Base-by-base conservation (phyloP, 805 yeast genomes). In the Candida insectalens region DNA sequence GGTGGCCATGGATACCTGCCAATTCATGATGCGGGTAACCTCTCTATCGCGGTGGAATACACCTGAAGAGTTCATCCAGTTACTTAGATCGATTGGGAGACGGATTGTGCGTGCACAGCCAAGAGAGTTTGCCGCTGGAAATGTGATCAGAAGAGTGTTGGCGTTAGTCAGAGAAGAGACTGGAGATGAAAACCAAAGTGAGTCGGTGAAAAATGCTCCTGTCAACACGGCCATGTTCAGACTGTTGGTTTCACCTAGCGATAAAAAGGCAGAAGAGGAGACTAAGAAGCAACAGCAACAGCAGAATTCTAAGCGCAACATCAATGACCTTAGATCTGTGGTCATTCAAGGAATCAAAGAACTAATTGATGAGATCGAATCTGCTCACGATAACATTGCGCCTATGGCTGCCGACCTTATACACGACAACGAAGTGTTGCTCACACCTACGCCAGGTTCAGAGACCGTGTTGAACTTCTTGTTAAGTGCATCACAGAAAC, bases 391-490 rank as follows among this genome's bases (percentile, higher is more conserved):
- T 47, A 89, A 89, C 37, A 78, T 92, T 27, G 95, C 87, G 57
- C 73, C 78, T 38, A 83, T 87, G 77, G 81, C 95, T 13, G 81
- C 80, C 25, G 99, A 92, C 51, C 68, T 92, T 63, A 85, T 92
- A 51, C 97, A 89, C 57, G 96, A 92, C 49, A 82, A 87, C 51
- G 92, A 83, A 55, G 71, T 83, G 16, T 57, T 83, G 29, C 63
- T 85, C 34, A 84, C 96, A 0, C 96, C 97, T n/a, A 87, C 97
- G 0, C 96, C 97, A 5, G 84, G 78, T 27, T 84, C 96, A 1
- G 74, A 75, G 40, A 89, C 97, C 0, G 95, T 92, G 8, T 62
- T 85, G 36, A 85, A 85, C 46, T 92, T 92, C 47, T 63, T 92
- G 39, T 64, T 85, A 37, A 79, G 83, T 49, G 96, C 96, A 4